Conservation (phyloP, 352 stramenopile genomes). For the Globisporangium cederbergense region DNA sequence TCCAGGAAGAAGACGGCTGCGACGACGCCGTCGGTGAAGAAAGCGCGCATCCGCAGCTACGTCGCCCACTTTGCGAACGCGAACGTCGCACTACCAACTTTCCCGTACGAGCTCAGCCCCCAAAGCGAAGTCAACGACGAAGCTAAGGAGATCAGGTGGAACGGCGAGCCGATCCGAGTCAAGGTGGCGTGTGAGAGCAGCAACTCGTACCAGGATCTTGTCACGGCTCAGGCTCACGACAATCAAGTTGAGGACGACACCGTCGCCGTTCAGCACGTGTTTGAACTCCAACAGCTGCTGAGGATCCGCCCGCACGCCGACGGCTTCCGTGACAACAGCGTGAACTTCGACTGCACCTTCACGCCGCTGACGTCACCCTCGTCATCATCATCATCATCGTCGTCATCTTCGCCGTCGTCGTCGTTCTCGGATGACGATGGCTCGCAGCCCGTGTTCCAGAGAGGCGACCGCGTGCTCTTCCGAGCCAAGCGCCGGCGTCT, state of each 20-base stretch:
- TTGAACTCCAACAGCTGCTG: conserved; percentile 39
- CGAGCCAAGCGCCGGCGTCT: conserved; percentile 30
- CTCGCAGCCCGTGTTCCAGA: conserved; percentile 28
- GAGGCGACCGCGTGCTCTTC: conserved; percentile 53
- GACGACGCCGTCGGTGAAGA: conserved; percentile 18
- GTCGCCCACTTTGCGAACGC: conserved; percentile 24
- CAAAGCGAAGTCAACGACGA: background rate
- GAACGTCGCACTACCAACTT: conserved; percentile 3
- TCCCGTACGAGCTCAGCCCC: background rate
- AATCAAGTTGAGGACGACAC: background rate
- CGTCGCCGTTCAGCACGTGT: conserved; percentile 29
- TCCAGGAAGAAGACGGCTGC: background rate
- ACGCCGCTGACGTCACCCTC: conserved; percentile 35
- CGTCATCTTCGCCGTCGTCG: conserved; percentile 1
- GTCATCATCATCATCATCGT: conserved; percentile 13
- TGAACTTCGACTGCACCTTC: conserved; percentile 50
- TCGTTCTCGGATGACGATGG: conserved; percentile 23
- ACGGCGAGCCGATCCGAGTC: conserved; percentile 34
- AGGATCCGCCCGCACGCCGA: conserved; percentile 45
- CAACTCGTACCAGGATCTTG: background rate
- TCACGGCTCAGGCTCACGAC: background rate
- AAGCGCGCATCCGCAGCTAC: conserved; percentile 31
- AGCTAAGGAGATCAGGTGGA: conserved; percentile 27
- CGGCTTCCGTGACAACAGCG: conserved; percentile 34
- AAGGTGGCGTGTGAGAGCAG: conserved; percentile 19